These are phyloP conservation scores for Mycena pura DNA, from an alignment of 768 basidiomycete genomes.

Conservation along the genomic window DNA sequence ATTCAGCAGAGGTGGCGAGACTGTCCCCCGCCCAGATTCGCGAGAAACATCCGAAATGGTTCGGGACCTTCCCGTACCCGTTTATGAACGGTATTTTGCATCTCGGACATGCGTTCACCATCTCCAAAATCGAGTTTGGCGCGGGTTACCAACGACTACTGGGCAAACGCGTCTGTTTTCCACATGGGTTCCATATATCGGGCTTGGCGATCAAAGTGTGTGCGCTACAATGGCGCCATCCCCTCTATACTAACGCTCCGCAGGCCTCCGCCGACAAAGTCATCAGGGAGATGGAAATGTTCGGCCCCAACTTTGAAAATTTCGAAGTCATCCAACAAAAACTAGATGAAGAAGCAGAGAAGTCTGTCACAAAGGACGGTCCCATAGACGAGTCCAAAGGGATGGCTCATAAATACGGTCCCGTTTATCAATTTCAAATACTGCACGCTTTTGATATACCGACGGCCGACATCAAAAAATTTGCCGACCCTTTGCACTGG, in stretches of 20 bases:
- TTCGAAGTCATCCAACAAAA: conserved; percentile 58
- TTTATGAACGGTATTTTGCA: conserved; percentile 99
- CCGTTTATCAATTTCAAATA: conserved; percentile 98
- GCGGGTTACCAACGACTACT: conserved; percentile 95
- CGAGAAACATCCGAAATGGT: conserved; percentile 92
- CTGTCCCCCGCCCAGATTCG: conserved; percentile 70
- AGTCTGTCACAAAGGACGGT: conserved; percentile 47
- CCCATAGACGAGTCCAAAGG: conserved; percentile 72
- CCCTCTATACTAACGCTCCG: neutral
- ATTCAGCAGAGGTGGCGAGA: conserved; percentile 65
- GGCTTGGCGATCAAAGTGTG: conserved; percentile 99
- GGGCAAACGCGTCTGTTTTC: conserved; percentile 93
- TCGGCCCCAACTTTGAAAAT: conserved; percentile 86
- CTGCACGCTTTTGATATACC: conserved; percentile 94
- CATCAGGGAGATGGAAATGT: conserved; percentile 95
- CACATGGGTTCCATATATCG: conserved; percentile 96
- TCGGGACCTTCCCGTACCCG: conserved; percentile 94
- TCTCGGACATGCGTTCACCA: conserved; percentile 96
- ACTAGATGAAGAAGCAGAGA: conserved; percentile 50
- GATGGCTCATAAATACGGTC: too few relatives aligned
- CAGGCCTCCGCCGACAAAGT: conserved; percentile 98
- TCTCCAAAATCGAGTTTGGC: conserved; percentile 97
- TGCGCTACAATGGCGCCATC: conserved; percentile 1
- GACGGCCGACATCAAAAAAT: conserved; percentile 89
- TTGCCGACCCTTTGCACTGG: conserved; percentile 96